Conservation (phyloP, 306 rosid genomes). For the Glycyrrhiza uralensis region DNA sequence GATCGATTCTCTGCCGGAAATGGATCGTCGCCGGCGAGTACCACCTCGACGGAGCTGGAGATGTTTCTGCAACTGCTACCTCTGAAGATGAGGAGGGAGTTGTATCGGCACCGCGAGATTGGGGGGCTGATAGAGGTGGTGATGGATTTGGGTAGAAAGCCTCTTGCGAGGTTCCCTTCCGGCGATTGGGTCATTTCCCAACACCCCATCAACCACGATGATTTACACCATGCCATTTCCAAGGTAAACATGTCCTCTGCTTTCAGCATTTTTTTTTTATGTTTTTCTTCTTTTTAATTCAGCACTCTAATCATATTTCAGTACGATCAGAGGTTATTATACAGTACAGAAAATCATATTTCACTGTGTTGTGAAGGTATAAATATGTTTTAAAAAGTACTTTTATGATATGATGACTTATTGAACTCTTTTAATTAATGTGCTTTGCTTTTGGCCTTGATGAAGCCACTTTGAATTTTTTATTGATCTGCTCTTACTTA, state of each 20-base stretch:
- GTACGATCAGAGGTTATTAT: too few species aligned
- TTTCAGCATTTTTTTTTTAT: neutral
- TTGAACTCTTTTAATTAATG: too few species aligned
- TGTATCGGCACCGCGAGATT: conserved; percentile 57
- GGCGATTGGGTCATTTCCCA: conserved; percentile 91
- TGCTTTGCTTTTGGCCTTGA: neutral
- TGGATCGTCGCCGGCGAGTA: conserved; percentile 31
- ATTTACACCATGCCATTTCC: conserved; percentile 77
- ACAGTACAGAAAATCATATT: too few species aligned
- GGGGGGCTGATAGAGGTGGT: conserved; percentile 83
- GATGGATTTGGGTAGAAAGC: conserved; percentile 90
- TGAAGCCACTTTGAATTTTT: neutral
- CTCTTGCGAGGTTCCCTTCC: conserved; percentile 87
- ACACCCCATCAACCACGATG: conserved; percentile 50
- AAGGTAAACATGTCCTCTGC: conserved; percentile 46
- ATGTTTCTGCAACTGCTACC: conserved; percentile 75
- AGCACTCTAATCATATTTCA: too few species aligned
- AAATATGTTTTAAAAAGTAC: too few species aligned
- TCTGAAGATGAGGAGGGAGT: conserved; percentile 55
- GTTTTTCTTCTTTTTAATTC: too few species aligned
- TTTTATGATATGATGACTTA: too few species aligned
- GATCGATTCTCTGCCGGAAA: conserved; percentile 59
- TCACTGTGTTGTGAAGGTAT: too few species aligned
- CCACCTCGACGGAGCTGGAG: conserved; percentile 56
- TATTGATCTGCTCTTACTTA: neutral